Evolutionary conservation across 73 alveolate genomes (phyloP).

Genomic region (Tetrahymena borealis): DNA sequence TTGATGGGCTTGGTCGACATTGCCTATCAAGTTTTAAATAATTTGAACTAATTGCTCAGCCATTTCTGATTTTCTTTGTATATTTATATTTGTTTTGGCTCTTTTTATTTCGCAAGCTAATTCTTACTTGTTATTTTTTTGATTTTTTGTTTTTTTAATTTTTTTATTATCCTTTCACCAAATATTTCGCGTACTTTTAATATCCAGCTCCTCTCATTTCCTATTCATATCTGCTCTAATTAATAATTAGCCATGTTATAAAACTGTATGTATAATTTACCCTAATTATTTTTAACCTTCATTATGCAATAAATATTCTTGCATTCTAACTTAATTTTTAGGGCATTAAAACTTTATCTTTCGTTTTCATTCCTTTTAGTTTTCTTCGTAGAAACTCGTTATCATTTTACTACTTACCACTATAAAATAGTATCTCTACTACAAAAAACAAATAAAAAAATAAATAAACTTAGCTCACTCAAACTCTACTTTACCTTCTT

Average conservation of each 20-base stretch:
- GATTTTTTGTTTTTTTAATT: neutral
- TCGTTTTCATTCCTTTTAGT: neutral
- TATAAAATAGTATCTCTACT: too few relatives aligned
- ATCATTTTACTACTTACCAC: too few relatives aligned
- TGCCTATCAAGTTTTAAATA: neutral
- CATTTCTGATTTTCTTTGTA: neutral
- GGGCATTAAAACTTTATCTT: neutral
- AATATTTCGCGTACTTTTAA: neutral
- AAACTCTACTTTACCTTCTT: too few relatives aligned
- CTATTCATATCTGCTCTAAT: neutral
- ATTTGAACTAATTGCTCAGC: slow-evolving; percentile 2
- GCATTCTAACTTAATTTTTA: neutral
- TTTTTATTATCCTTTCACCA: slow-evolving; percentile 1
- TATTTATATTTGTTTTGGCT: neutral
- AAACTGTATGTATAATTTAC: neutral
- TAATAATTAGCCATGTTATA: neutral
- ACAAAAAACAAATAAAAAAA: too few relatives aligned
- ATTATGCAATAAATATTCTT: neutral
- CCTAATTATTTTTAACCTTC: neutral
- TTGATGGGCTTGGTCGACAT: neutral
- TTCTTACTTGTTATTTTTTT: neutral
- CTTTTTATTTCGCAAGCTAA: neutral
- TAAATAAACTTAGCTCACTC: too few relatives aligned
- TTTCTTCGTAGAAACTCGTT: too few relatives aligned
- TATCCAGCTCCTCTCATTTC: neutral